Conservation (phyloP, 2,329 filamentous ascomycete genomes). For the Truncatella angustata region DNA sequence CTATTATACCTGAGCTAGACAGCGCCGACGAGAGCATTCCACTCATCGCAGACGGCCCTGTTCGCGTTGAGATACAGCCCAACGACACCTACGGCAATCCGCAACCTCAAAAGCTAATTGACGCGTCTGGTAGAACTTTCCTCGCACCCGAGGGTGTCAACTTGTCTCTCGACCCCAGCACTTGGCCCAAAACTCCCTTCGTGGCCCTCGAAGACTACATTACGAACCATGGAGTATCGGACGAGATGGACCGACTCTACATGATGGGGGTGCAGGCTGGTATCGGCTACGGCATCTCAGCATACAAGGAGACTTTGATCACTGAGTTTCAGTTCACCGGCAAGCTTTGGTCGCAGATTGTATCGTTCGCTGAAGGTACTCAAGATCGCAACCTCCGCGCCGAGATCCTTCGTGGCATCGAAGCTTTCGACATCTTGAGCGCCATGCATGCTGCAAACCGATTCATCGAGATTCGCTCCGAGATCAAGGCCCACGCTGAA, state of each 20-base stretch:
- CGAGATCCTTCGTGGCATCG: neutral
- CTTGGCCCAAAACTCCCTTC: neutral
- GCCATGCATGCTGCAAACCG: neutral
- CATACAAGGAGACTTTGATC: conserved; percentile 14
- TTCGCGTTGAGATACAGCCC: too few species aligned
- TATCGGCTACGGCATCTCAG: conserved; percentile 18
- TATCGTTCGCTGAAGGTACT: too few species aligned
- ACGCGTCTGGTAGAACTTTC: too few species aligned
- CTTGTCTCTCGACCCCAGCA: neutral
- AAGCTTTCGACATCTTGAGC: neutral
- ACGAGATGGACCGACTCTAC: conserved; percentile 14
- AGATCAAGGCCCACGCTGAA: neutral
- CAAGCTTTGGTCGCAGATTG: conserved; percentile 12
- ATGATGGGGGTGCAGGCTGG: conserved; percentile 19
- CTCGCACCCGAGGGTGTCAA: neutral
- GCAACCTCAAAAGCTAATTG: too few species aligned
- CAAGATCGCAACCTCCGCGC: neutral
- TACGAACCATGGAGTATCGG: neutral
- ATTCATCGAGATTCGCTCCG: neutral
- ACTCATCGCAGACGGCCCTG: too few species aligned
- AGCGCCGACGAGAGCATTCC: too few species aligned
- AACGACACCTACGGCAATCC: too few species aligned
- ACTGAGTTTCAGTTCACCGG: conserved; percentile 14
- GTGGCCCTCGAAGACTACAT: neutral
- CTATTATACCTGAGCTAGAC: too few species aligned